Evolutionary conservation across 768 basidiomycete species (phyloP), one percentile per base, ranked within the genome.

Genomic region (Suillus cothurnatus): DNA sequence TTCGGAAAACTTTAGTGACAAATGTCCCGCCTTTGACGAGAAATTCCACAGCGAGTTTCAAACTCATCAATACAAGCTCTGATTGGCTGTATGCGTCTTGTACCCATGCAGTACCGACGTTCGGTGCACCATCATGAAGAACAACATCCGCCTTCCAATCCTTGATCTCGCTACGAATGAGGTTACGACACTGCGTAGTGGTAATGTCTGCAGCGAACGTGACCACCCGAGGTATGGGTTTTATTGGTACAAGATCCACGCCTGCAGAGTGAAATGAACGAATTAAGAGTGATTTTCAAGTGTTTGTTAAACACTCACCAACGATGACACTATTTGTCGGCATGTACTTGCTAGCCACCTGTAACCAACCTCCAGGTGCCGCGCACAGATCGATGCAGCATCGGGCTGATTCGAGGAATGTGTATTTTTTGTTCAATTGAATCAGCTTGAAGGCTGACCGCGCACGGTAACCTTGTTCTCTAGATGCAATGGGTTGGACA

Each of bases 121-220:
- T 99, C 28, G 97, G 97, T 47, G 97, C 97, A 81, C 97, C 97
- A 77, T 99, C 97, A 76, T 99, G 97, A 64, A 99, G 86, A 17
- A 99, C 95, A 61, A 99, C 88, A 74, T 99, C 97, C 23, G 97
- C 97, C 80, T 95, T 97, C 97, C 97, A 99, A 75, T 98, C 95
- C 76, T 99, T 98, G 68, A 99, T 80, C 77, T 97, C 94, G 28
- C 82, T 81, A 63, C 93, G 88, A 64, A 99, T 87, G 64, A 91
- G 86, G 72, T 90, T 88, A 53, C 97, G 90, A 78, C 97, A 99
- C 61, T 92, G 88, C 1, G 88, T 78, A 5, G 95, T 97, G 21
- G 97, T 99, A 71, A 99, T 99, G 73, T 99, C 97, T 62, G 93
- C 83, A 43, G 94, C 87, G 72, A 98, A 97, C 2, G 97, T 97